phyloP scores from a whole-genome alignment of 1,139 yeast species.

The Blastobotrys buckinghamii region DNA sequence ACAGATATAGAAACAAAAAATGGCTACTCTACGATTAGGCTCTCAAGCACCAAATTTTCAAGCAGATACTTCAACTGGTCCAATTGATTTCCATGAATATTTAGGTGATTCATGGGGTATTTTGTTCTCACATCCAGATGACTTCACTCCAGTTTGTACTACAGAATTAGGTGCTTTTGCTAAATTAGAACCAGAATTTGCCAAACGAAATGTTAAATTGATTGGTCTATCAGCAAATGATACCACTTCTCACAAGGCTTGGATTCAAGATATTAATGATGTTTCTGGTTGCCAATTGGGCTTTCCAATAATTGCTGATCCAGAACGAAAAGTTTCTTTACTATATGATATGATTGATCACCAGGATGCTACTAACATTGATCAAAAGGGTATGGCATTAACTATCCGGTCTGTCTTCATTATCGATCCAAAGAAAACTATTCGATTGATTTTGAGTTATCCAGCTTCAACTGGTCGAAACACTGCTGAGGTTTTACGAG shows the following conservation, averaged over 20 bases:
- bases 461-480: conserved; percentile 87
- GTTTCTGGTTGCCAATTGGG: conserved; percentile 58
- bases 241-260: conserved; percentile 61
- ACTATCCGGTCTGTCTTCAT: conserved; percentile 80
- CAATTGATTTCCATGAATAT: conserved; percentile 69
- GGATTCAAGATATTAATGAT: conserved; percentile 83
- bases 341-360: conserved; percentile 74
- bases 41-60: conserved; percentile 76
- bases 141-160: conserved; percentile 85
- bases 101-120: conserved; percentile 73
- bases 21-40: conserved; percentile 42
- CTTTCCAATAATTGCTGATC: conserved; percentile 81
- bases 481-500: conserved; percentile 81
- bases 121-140: conserved; percentile 82
- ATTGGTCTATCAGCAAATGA: conserved; percentile 76
- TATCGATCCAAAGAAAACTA: conserved; percentile 72
- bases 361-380: conserved; percentile 57
- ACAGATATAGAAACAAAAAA: conserved; percentile 5
- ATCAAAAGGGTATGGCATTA: conserved; percentile 52
- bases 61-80: conserved; percentile 69
- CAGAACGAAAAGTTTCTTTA: conserved; percentile 60
- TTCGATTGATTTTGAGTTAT: conserved; percentile 67
- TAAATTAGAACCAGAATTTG: conserved; percentile 74
- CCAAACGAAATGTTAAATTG: conserved; percentile 68
- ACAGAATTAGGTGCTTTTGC: conserved; percentile 88